Evolutionary conservation across 1,284 basidiomycete genomes (phyloP), one percentile per base, ranked within the genome.

Genomic region (Cronartium ribicola): DNA sequence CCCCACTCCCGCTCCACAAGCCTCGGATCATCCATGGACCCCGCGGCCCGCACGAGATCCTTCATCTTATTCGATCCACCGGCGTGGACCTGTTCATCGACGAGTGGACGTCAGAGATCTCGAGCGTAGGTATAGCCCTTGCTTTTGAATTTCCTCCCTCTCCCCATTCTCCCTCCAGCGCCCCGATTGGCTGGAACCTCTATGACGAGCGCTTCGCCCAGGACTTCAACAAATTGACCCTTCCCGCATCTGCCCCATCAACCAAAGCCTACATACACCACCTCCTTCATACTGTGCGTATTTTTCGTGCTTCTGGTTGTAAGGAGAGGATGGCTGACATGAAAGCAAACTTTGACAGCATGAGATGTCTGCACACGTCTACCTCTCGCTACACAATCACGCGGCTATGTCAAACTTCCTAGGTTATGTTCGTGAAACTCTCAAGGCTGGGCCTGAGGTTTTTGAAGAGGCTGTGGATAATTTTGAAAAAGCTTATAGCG

Each of bases 191-290:
- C 0, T 87, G 89, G 76, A 90, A 91, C 77, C 80, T 92, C 1
- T 92, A 89, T 79, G 83, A 86, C 67, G 57, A 78, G 1, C 62
- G 76, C 0, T 90, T 89, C 76, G 83, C 86, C 0, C 80, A 83
- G 66, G 89, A 90, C 78, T 90, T 90, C 79, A 79, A 80, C 0
- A 79, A 84, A 3, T 81, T 90, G 4, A 83, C 87, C 0, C 81
- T 83, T 5, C 37, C 51, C 37, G 61, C 44, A n/a, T 63, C 67
- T 5, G 81, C 82, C 2, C 83, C 85, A 0, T 85, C 84, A 78
- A 87, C 86, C 3, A 86, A 88, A n/a, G 88, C 89, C 2, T 92
- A 92, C 77, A 68, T 90, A 41, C 90, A 92, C 79, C 91, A 92
- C 78, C 85, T 92, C 11, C 82, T 92, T 57, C 88, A 89, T 68